These are phyloP conservation scores for Mycena kentingensis DNA, from an alignment of 768 basidiomycete species.

Conservation along the genomic window DNA sequence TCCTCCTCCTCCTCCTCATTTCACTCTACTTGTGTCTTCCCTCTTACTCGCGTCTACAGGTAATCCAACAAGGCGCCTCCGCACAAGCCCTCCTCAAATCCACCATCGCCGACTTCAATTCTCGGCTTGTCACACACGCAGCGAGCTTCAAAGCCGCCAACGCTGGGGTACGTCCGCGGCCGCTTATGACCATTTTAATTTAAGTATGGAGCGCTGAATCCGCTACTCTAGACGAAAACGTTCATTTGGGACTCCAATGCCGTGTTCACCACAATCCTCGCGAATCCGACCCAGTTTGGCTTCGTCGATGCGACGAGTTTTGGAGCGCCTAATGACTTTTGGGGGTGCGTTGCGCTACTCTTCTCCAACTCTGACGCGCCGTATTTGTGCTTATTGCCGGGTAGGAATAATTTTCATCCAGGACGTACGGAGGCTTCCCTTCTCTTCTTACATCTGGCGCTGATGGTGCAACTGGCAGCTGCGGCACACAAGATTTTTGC, in stretches of 20 bases:
- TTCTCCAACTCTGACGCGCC: background rate
- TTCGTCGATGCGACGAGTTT: constrained; percentile 55
- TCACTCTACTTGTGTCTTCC: background rate
- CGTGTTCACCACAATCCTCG: constrained; percentile 50
- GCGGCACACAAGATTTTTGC: constrained; percentile 19
- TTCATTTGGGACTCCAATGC: constrained; percentile 55
- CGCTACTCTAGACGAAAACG: constrained; percentile 41
- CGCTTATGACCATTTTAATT: background rate
- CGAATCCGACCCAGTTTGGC: constrained; percentile 51
- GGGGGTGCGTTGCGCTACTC: constrained; percentile 44
- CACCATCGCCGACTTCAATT: constrained; percentile 56
- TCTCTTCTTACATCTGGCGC: background rate
- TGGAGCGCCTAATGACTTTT: constrained; percentile 45
- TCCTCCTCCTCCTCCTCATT: background rate
- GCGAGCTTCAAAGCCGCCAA: constrained; percentile 44
- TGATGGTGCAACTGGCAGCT: background rate
- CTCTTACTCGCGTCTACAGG: constrained; percentile 34
- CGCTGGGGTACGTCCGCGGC: constrained; percentile 47
- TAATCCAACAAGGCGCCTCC: constrained; percentile 44
- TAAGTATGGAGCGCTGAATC: background rate
- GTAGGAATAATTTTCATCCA: constrained; percentile 57
- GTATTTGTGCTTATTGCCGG: background rate
- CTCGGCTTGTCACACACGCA: constrained; percentile 45
- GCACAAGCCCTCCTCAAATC: constrained; percentile 43
- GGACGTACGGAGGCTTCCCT: constrained; percentile 39